Conservation (phyloP, 305 asterid species). For the Solanum hybrid region DNA sequence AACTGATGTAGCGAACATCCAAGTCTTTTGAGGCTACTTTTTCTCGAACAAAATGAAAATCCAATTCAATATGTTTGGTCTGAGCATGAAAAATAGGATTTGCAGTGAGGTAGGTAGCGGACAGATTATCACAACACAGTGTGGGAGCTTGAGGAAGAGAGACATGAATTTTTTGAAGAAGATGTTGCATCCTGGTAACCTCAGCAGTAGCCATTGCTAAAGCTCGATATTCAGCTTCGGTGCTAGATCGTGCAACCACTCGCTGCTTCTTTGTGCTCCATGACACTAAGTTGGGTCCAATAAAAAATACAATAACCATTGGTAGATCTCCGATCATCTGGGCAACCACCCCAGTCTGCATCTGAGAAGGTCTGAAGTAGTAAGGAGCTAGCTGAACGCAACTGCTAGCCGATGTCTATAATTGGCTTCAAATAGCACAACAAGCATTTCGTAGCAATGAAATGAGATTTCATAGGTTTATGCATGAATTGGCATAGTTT, state of each 20-base stretch:
- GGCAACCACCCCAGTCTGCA: not conserved
- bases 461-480: not conserved
- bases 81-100: not conserved
- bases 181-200: not conserved
- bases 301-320: not conserved
- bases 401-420: not conserved
- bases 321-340: not conserved
- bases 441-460: not conserved
- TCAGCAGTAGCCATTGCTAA: not conserved
- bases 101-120: not conserved
- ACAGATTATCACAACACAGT: not conserved
- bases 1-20: not conserved
- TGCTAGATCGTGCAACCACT: not conserved
- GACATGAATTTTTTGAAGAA: not conserved
- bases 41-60: not conserved
- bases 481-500: not conserved
- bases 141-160: not conserved
- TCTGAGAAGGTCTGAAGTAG: not conserved
- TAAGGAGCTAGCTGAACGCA: not conserved
- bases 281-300: not conserved
- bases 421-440: not conserved
- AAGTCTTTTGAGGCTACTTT: not conserved
- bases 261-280: not conserved
- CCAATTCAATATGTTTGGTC: not conserved
- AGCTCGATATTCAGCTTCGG: not conserved